A percentile compares a stretch with the other conserved stretches of the same genome.
Conservation (phyloP, 2,329 filamentous ascomycete species). For the Blastomyces parvus region DNA sequence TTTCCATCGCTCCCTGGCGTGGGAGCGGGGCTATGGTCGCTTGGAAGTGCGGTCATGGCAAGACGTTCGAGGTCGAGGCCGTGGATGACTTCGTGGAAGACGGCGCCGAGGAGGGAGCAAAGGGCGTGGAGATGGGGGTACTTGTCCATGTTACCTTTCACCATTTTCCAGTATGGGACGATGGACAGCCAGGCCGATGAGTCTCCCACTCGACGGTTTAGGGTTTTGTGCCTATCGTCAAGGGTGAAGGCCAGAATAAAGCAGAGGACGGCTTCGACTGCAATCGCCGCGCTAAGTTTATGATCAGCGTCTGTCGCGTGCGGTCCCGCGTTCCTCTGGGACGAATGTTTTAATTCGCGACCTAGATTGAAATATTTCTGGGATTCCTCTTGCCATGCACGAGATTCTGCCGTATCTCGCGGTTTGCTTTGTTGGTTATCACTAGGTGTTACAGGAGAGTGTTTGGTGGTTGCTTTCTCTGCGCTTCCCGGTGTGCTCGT, state of each 20-base stretch:
- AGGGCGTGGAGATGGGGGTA: constrained; percentile 37
- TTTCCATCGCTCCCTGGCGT: constrained; percentile 38
- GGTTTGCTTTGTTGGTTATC: constrained; percentile 19
- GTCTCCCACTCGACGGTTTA: constrained; percentile 30
- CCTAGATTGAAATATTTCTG: constrained; percentile 36
- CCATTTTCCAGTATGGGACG: constrained; percentile 39
- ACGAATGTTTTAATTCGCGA: constrained; percentile 39
- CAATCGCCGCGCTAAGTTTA: constrained; percentile 32
- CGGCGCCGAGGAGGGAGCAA: constrained; percentile 38
- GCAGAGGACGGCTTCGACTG: constrained; percentile 39
- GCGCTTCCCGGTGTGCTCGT: constrained; percentile 24
- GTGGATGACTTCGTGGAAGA: constrained; percentile 39
- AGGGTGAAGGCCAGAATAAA: constrained; percentile 41
- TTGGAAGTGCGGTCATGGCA: constrained; percentile 31
- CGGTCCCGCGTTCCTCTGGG: constrained; percentile 27
- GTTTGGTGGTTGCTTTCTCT: constrained; percentile 19
- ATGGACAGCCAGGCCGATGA: constrained; percentile 40
- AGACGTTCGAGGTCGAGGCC: constrained; percentile 37
- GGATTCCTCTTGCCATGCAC: constrained; percentile 36
- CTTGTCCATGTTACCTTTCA: constrained; percentile 30
- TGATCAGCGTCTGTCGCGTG: constrained; percentile 23
- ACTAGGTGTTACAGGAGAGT: constrained; percentile 22
- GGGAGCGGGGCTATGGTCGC: constrained; percentile 32
- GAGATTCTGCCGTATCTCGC: constrained; percentile 28
- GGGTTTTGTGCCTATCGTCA: constrained; percentile 32